A percentile compares a stretch with the other conserved stretches of the same genome.
Evolutionary conservation across 2,329 filamentous ascomycete genomes (phyloP).

Genomic region (Clarireedia paspali): DNA sequence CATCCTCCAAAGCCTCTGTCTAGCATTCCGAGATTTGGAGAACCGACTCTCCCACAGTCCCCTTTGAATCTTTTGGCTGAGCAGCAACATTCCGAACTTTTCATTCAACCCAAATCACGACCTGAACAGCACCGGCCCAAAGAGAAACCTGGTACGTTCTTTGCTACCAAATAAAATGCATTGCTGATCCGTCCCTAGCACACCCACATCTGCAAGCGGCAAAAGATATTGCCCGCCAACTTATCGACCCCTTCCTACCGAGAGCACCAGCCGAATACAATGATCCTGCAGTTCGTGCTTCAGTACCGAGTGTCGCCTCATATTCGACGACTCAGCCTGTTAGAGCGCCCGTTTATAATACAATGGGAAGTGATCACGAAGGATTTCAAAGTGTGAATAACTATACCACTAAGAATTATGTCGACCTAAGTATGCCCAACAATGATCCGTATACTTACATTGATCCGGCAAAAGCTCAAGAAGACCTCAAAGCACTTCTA

Average conservation of each 20-base stretch:
- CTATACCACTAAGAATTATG: constrained; percentile 18
- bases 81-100: constrained; percentile 23
- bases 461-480: constrained; percentile 63
- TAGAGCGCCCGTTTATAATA: constrained; percentile 23
- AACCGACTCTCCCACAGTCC: constrained; percentile 27
- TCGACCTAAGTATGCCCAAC: constrained; percentile 26
- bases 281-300: constrained; percentile 18
- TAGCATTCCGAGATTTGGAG: constrained; percentile 25
- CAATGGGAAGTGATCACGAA: constrained; percentile 23
- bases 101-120: constrained; percentile 27
- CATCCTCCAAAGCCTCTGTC: constrained; percentile 10
- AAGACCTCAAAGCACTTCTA: constrained; percentile 73
- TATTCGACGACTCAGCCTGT: constrained; percentile 27
- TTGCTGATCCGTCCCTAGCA: constrained; percentile 9
- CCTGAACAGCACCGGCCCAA: constrained; percentile 27
- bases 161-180: background rate
- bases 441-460: constrained; percentile 27
- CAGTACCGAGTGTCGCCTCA: constrained; percentile 13
- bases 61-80: constrained; percentile 21
- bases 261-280: constrained; percentile 21
- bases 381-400: constrained; percentile 25
- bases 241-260: constrained; percentile 23
- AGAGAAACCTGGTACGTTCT: constrained; percentile 18
- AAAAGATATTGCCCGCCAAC: constrained; percentile 22
- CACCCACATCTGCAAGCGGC: constrained; percentile 26